phyloP scores from a whole-genome alignment of 192 early-diverging fungal genomes.

The Gigaspora rosea region DNA sequence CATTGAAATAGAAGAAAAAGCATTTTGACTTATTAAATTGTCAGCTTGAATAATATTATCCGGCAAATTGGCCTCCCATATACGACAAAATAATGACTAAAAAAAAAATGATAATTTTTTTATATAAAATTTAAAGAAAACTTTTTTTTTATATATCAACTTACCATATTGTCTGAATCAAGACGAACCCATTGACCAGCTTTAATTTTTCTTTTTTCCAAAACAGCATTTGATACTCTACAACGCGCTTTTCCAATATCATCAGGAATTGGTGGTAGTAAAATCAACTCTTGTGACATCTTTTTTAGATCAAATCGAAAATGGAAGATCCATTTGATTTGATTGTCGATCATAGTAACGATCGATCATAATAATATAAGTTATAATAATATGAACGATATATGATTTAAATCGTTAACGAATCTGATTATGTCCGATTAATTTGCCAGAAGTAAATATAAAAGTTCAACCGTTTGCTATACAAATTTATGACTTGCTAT shows the following conservation, averaged over 20 bases:
- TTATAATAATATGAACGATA: too few relatives aligned
- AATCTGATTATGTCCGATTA: too few relatives aligned
- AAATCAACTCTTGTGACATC: background rate
- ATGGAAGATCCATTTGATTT: too few relatives aligned
- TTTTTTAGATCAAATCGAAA: too few relatives aligned
- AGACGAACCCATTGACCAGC: slow-evolving; percentile 22
- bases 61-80: slow-evolving; percentile 2
- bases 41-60: slow-evolving; percentile 16
- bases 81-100: slow-evolving; percentile 1
- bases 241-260: slow-evolving; percentile 13
- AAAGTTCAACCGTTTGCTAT: too few relatives aligned
- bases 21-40: slow-evolving; percentile 5
- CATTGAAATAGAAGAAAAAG: background rate
- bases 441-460: too few relatives aligned
- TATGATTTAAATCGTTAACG: too few relatives aligned
- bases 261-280: background rate
- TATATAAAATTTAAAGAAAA: background rate
- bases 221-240: background rate
- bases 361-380: too few relatives aligned
- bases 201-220: background rate
- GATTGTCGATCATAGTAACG: too few relatives aligned
- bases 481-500: too few relatives aligned
- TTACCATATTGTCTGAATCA: background rate
- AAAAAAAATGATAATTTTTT: background rate
- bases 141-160: background rate